Base-by-base conservation (phyloP, 2,329 filamentous ascomycete genomes). In the Ceratocystis cacaofunesta region DNA sequence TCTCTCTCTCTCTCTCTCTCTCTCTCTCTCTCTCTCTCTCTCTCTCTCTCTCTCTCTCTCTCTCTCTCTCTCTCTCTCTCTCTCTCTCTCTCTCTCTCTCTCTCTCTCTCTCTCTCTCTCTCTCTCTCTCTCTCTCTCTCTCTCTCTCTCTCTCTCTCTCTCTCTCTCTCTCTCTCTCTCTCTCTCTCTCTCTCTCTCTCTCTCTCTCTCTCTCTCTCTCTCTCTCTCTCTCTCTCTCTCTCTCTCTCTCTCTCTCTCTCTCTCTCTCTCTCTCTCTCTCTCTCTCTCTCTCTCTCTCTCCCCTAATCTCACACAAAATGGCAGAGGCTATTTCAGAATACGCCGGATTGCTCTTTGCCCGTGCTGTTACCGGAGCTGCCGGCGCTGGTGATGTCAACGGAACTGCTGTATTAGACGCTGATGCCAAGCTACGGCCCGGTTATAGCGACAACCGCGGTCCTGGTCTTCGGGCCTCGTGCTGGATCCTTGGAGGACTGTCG, bases 401-500 rank as follows among this genome's bases (percentile, higher is more conserved):
- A 43, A 6, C 36, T 36, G 46, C 63, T 8, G 30, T 62, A 8
- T 12, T 44, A n/a, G 15, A 62, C 32, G 25, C 19, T 12, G 48
- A 67, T n/a, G 44, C 65, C 46, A 44, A 28, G 1, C 17, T 22
- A 4, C 32, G 28, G 61, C 62, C 62, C 32, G 65, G 65, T 19
- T 67, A 25, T 32, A 57, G 62, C 25, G 64, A 69, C 1, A 32
- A 67, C 52, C 36, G 58, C 4, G 67, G 67, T 0, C 67, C 67
- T 4, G 55, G 22, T 1, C 48, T 63, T 3, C 36, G 65, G 2
- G 50, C n/a, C n/a, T 65, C 65, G 19, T 65, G 65, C 30, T 69
- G 68, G 68, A 32, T 66, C 52, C 63, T 68, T 5, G 62, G 65
- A 30, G 60, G 30, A 6, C 15, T 69, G 15, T 67, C 67, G n/a